Conservation (phyloP, 2,329 filamentous ascomycete genomes). For the Fusarium transvaalense region DNA sequence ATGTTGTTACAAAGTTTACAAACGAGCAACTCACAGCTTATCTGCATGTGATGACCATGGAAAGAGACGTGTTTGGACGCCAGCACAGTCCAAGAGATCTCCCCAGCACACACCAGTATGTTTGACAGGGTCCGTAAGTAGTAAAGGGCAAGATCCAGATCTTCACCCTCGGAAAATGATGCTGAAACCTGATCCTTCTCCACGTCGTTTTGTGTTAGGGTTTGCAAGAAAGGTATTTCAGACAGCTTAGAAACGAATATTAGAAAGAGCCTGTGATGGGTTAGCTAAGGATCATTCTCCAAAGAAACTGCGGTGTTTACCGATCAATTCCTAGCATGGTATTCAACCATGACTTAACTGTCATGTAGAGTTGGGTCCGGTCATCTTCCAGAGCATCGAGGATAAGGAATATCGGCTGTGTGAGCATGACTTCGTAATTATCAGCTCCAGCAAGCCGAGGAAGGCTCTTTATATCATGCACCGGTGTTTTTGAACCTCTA, state of each 20-base stretch:
- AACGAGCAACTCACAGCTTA: conserved; percentile 61
- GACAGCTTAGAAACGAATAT: conserved; percentile 71
- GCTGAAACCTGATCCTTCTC: conserved; percentile 30
- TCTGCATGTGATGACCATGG: conserved; percentile 49
- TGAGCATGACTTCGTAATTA: conserved; percentile 79
- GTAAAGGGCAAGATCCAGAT: conserved; percentile 82
- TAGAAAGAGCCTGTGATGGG: conserved; percentile 65
- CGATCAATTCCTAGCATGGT: conserved; percentile 72
- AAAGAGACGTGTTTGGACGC: conserved; percentile 66
- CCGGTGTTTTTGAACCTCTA: conserved; percentile 61
- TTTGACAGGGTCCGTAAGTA: conserved; percentile 81
- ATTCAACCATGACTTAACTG: conserved; percentile 84
- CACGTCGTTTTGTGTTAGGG: conserved; percentile 31
- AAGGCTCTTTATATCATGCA: conserved; percentile 51
- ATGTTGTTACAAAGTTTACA: not conserved
- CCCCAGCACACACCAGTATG: conserved; percentile 74
- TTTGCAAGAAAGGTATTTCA: conserved; percentile 64
- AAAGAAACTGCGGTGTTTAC: conserved; percentile 54
- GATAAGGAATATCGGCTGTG: conserved; percentile 83
- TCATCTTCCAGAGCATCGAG: conserved; percentile 83
- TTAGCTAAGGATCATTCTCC: conserved; percentile 8
- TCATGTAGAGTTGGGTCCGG: conserved; percentile 79
- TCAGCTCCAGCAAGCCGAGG: conserved; percentile 67
- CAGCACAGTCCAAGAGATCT: conserved; percentile 77
- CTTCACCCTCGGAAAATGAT: conserved; percentile 67